phyloP scores from a whole-genome alignment of 2,329 filamentous ascomycete species.

The Chrysoporthe puriensis region DNA sequence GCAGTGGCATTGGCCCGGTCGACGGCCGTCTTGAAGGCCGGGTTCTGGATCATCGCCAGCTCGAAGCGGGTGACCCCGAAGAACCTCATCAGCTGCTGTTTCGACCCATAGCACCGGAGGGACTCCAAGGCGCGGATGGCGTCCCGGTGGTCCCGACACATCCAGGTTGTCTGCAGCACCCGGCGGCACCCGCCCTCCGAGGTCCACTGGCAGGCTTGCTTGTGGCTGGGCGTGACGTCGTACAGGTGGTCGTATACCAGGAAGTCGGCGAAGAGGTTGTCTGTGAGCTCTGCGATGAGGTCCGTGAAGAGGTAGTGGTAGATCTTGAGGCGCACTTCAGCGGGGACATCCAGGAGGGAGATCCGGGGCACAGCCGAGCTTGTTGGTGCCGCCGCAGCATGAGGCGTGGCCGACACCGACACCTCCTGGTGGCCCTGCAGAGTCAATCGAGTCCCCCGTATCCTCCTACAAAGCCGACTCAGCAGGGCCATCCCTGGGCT shows the following conservation, averaged over 20 bases:
- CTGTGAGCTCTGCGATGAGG: conserved; percentile 5
- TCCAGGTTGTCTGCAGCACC: conserved; percentile 3
- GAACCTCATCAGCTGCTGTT: neutral
- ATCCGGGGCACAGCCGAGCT: neutral
- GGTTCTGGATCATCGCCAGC: conserved; percentile 5
- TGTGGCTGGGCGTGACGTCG: conserved; percentile 4
- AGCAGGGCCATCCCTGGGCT: neutral
- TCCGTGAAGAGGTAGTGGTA: conserved; percentile 7
- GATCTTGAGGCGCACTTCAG: conserved; percentile 14
- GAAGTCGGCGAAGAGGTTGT: conserved; percentile 15
- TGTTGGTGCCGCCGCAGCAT: no score
- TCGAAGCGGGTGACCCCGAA: neutral
- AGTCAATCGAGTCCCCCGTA: neutral
- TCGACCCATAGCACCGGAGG: neutral
- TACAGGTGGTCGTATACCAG: conserved; percentile 8
- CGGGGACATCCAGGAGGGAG: neutral
- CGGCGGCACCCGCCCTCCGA: neutral
- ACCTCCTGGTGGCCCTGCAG: neutral
- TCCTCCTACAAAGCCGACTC: neutral
- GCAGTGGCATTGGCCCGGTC: neutral
- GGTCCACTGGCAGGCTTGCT: conserved; percentile 7
- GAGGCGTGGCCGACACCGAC: neutral
- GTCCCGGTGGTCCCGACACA: conserved; percentile 8
- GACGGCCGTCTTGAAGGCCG: conserved; percentile 9
- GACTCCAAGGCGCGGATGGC: neutral